Evolutionary conservation across 345 rosid species (phyloP).

Genomic region (Acer negundo): DNA sequence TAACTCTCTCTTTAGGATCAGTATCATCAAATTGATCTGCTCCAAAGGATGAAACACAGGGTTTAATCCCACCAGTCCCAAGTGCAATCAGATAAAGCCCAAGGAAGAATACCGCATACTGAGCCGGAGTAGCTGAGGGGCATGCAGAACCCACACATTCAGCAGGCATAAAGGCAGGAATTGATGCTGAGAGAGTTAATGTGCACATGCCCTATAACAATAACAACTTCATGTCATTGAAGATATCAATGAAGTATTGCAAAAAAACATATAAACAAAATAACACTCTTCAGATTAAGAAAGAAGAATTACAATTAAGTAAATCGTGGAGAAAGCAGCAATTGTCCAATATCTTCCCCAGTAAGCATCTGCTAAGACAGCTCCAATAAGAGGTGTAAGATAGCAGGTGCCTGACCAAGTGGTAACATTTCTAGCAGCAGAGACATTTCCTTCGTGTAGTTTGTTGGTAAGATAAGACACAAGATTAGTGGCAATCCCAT

Average conservation of each 20-base stretch:
- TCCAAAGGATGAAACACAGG: conserved; percentile 93
- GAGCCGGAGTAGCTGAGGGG: conserved; percentile 71
- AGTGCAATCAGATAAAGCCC: conserved; percentile 93
- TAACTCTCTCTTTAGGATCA: conserved; percentile 70
- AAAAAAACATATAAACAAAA: not conserved
- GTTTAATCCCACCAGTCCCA: conserved; percentile 98
- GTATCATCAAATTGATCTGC: conserved; percentile 97
- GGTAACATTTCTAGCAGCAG: conserved; percentile 86
- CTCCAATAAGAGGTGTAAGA: conserved; percentile 92
- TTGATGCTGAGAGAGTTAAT: conserved; percentile 79
- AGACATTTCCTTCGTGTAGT: conserved; percentile 79
- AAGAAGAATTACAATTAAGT: conserved; percentile 58
- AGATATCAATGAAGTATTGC: not conserved
- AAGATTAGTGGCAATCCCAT: conserved; percentile 85
- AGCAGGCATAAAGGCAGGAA: conserved; percentile 65
- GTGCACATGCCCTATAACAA: conserved; percentile 76
- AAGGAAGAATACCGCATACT: conserved; percentile 68
- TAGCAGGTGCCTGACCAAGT: conserved; percentile 95
- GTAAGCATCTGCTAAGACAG: conserved; percentile 84
- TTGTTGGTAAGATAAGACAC: conserved; percentile 82
- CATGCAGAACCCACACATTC: conserved; percentile 63
- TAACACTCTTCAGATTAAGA: not conserved
- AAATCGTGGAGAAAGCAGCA: conserved; percentile 77
- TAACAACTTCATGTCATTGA: conserved; percentile 16
- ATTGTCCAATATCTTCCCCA: conserved; percentile 99